phyloP scores from a whole-genome alignment of 1,284 basidiomycete species.

The Cryptococcus maquisensis region DNA sequence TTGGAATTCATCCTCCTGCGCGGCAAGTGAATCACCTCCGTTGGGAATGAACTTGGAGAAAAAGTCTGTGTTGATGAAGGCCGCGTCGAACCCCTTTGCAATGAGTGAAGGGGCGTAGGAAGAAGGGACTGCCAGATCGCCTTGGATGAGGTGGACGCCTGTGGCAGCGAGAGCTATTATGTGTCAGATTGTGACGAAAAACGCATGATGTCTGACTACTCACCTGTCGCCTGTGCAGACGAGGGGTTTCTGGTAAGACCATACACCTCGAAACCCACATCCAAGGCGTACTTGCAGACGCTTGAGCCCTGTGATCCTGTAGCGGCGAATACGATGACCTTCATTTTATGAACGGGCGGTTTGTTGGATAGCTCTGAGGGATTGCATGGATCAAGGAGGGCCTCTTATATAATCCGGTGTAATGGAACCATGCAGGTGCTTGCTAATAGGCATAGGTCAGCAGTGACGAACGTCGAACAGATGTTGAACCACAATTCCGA shows the following conservation, averaged over 20 bases:
- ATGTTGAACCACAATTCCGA: too few species aligned
- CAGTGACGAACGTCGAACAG: too few species aligned
- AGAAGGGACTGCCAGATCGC: slow-evolving; percentile 23
- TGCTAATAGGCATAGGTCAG: too few species aligned
- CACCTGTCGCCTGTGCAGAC: slow-evolving; percentile 1
- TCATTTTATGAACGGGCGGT: not conserved
- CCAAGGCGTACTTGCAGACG: not conserved
- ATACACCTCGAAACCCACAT: not conserved
- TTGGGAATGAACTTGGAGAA: slow-evolving; percentile 5
- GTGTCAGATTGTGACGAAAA: not conserved
- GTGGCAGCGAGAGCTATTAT: not conserved
- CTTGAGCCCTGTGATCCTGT: slow-evolving; percentile 4
- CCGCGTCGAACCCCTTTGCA: slow-evolving; percentile 13
- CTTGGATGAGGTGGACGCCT: slow-evolving; percentile 22
- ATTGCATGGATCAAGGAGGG: too few species aligned
- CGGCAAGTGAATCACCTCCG: slow-evolving; percentile 1
- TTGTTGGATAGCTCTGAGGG: too few species aligned
- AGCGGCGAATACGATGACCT: slow-evolving; percentile 4
- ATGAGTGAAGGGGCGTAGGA: slow-evolving; percentile 17
- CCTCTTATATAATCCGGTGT: too few species aligned
- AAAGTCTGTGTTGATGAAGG: slow-evolving; percentile 22
- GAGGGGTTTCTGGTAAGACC: not conserved
- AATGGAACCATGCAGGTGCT: too few species aligned
- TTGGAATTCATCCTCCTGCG: slow-evolving; percentile 10
- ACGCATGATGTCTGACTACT: not conserved